Evolutionary conservation across 768 basidiomycete genomes (phyloP).

Genomic region (Boletellus sp.): DNA sequence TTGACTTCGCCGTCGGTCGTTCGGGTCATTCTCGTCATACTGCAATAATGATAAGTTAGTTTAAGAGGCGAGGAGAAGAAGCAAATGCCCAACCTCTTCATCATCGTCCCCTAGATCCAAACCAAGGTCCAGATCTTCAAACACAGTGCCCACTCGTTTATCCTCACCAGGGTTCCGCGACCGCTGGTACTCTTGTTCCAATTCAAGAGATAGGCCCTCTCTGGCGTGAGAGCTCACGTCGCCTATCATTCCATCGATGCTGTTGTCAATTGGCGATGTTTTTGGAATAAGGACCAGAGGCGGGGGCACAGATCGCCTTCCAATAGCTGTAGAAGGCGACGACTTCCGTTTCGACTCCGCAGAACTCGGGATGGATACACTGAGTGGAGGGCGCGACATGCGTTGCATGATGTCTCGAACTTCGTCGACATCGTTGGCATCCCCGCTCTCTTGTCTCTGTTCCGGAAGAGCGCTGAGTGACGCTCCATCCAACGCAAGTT

Average conservation of each 20-base stretch:
- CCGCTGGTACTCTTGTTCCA: conserved; percentile 28
- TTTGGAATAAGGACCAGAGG: conserved; percentile 52
- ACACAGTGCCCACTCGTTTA: conserved; percentile 44
- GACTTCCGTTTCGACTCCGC: conserved; percentile 34
- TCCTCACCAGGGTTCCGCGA: conserved; percentile 38
- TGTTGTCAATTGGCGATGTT: conserved; percentile 23
- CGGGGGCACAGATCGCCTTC: conserved; percentile 49
- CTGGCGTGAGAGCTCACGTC: conserved; percentile 7
- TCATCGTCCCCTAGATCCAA: conserved; percentile 41
- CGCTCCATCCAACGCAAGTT: conserved; percentile 49
- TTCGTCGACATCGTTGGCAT: conserved; percentile 32
- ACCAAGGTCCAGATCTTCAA: conserved; percentile 45
- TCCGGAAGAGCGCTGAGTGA: conserved; percentile 30
- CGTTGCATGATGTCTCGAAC: conserved; percentile 37
- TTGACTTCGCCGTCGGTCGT: conserved; percentile 74
- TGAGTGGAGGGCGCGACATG: conserved; percentile 36
- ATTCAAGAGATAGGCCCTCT: conserved; percentile 22
- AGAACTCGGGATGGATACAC: conserved; percentile 41
- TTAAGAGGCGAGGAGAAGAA: neutral
- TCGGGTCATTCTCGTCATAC: conserved; percentile 69
- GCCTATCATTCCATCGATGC: conserved; percentile 26
- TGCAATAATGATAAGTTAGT: conserved; percentile 28
- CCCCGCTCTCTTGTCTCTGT: conserved; percentile 25
- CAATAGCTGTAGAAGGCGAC: conserved; percentile 30
- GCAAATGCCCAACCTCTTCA: conserved; percentile 35